Percentiles rank a stretch among this genome's conserved stretches.
These are phyloP conservation scores for Myxozyma monticola DNA, from an alignment of 805 yeast species.

Conservation along the genomic window DNA sequence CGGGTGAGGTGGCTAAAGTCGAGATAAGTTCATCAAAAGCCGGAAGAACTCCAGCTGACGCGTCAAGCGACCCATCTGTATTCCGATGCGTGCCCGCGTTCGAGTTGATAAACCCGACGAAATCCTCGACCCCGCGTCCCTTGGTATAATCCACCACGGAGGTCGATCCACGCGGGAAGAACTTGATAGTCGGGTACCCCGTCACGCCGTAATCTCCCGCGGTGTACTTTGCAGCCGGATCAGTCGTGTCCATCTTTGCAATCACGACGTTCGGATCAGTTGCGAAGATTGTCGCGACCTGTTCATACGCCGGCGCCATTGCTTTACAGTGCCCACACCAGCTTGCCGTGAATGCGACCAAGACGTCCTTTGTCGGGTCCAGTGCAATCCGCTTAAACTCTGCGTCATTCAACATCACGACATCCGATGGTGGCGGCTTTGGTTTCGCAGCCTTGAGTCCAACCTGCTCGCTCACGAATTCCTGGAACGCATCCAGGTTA, in stretches of 20 bases:
- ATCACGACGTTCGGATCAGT: slow-evolving; percentile 44
- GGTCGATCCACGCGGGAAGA: slow-evolving; percentile 45
- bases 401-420: slow-evolving; percentile 40
- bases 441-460: slow-evolving; percentile 22
- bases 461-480: slow-evolving; percentile 46
- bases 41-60: slow-evolving; percentile 45
- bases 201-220: slow-evolving; percentile 46
- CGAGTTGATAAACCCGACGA: slow-evolving; percentile 51
- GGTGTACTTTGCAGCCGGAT: slow-evolving; percentile 46
- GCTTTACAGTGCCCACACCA: slow-evolving; percentile 63
- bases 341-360: slow-evolving; percentile 58
- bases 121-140: slow-evolving; percentile 49
- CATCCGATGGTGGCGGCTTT: slow-evolving; percentile 18
- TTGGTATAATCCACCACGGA: slow-evolving; percentile 54
- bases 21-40: slow-evolving; percentile 39
- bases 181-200: slow-evolving; percentile 58
- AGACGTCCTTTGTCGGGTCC: slow-evolving; percentile 39
- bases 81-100: slow-evolving; percentile 46
- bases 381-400: slow-evolving; percentile 48
- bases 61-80: slow-evolving; percentile 44
- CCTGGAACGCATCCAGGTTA: slow-evolving; percentile 54
- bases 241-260: slow-evolving; percentile 52
- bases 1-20: slow-evolving; percentile 34
- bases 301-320: slow-evolving; percentile 52
- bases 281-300: slow-evolving; percentile 51